Conservation (phyloP, 768 basidiomycete species). For the Phylloporus sp. region DNA sequence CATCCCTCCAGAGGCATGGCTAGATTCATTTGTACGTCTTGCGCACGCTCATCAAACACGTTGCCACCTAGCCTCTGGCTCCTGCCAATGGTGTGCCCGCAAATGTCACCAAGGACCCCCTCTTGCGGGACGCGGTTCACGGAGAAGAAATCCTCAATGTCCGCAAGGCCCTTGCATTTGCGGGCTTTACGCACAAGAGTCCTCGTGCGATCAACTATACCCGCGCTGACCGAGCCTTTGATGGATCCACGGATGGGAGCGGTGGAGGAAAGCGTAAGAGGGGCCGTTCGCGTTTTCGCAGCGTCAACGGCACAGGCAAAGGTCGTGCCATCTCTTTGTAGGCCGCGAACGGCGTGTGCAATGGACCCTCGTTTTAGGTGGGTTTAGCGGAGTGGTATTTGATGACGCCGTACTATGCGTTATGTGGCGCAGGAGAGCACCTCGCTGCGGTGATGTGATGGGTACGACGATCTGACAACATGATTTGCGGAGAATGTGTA, state of each 20-base stretch:
- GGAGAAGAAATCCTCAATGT: constrained; percentile 85
- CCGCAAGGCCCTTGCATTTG: constrained; percentile 87
- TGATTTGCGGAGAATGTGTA: constrained; percentile 24
- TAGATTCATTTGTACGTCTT: constrained; percentile 25
- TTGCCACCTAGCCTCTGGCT: constrained; percentile 65
- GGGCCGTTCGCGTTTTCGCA: constrained; percentile 62
- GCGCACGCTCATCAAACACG: constrained; percentile 28
- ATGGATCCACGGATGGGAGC: constrained; percentile 47
- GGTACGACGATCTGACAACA: constrained; percentile 22
- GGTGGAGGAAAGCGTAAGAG: constrained; percentile 47
- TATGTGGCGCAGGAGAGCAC: constrained; percentile 28
- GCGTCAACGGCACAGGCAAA: constrained; percentile 56
- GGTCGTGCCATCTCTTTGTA: constrained; percentile 85
- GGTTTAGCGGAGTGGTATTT: constrained; percentile 17
- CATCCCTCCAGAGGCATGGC: constrained; percentile 80
- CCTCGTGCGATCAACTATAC: constrained; percentile 75
- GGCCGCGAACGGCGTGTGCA: constrained; percentile 30
- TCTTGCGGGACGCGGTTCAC: constrained; percentile 80
- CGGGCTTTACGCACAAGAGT: constrained; percentile 87
- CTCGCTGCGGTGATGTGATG: constrained; percentile 31
- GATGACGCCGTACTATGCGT: constrained; percentile 30
- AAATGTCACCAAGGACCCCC: constrained; percentile 84
- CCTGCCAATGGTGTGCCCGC: constrained; percentile 81
- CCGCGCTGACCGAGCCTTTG: constrained; percentile 69
- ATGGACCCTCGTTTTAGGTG: constrained; percentile 21